Percentiles rank a stretch among this genome's conserved stretches.
Evolutionary conservation across 345 rosid genomes (phyloP).

Genomic region (Eucalyptus cloeziana): DNA sequence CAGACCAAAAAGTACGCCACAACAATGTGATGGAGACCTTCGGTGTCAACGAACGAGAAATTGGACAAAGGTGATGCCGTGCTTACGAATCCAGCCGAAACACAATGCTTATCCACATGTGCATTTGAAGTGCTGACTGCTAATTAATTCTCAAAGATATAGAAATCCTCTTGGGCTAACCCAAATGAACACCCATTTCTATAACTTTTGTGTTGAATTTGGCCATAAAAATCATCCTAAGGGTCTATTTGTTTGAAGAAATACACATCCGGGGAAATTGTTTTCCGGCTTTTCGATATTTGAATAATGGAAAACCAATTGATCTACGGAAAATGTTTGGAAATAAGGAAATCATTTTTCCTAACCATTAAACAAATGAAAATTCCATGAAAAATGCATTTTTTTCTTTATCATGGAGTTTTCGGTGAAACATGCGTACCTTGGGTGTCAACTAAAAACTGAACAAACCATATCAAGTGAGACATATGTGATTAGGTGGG

Average conservation of each 20-base stretch:
- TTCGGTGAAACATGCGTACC: background rate
- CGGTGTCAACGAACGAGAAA: background rate
- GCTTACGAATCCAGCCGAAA: background rate
- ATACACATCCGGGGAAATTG: background rate
- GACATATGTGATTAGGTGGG: background rate
- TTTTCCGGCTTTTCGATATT: background rate
- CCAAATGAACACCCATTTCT: background rate
- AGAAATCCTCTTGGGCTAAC: background rate
- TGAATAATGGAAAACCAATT: background rate
- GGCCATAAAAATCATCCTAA: background rate
- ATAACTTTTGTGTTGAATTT: background rate
- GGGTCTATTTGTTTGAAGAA: background rate
- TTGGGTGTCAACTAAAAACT: background rate
- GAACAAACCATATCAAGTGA: background rate
- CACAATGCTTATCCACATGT: background rate
- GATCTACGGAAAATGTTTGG: accelerated
- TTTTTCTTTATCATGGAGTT: background rate
- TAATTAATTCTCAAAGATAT: background rate
- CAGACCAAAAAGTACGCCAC: background rate
- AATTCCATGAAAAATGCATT: background rate
- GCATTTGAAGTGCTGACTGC: background rate
- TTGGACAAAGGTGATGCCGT: background rate
- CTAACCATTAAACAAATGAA: background rate
- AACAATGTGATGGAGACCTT: background rate
- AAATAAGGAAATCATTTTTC: background rate